Base-by-base conservation (phyloP, 306 rosid species). In the Fragaria iinumae region DNA sequence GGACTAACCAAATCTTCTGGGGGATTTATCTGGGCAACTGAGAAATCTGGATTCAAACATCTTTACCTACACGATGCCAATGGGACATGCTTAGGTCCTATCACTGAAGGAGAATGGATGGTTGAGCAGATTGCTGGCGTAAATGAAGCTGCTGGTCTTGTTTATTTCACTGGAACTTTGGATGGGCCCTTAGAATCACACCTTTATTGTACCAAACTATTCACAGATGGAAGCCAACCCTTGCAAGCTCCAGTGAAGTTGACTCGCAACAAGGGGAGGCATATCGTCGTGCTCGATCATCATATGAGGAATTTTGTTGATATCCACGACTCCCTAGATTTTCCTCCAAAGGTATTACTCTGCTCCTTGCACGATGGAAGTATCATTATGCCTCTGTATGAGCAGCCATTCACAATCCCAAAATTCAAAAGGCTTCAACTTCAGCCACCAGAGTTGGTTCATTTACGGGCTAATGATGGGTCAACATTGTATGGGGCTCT, bases 91-190 rank as follows among this genome's bases (percentile, higher is more conserved):
- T 83, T 90, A 77, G 97, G 97, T 71, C 89, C 97, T 65, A 83
- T 92, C 71, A 95, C 99, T 5, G 93, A 89, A 86, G 99, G 99
- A 55, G 92, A 92, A 39, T 95, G 99, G 99, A 88, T 95, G 97
- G 99, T 95, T 66, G 99, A 95, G 80, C 97, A 91, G 86, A 88
- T 95, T 48, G 93, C 96, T 2, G 99, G 99, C 23, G 87, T 95
- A 78, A 91, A 95, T 34, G 97, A 95, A 75, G 96, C 91, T 74
- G 82, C 82, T 2, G 97, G 97, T 82, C 86, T 88, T 70, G 77
- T 95, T 59, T 95, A 95, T 81, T 95, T 95, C 74, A 91, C 97
- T 2, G 99, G 93, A 72, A 95, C 97, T 77, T 84, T 86, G 27
- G 96, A 92, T 17, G 89, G 99, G 49, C 99, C 99, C 49, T 77